Evolutionary conservation across 2,329 filamentous ascomycete genomes (phyloP), one percentile per base, ranked within the genome.

Genomic region (Ophiocordyceps camponoti-leonardi): DNA sequence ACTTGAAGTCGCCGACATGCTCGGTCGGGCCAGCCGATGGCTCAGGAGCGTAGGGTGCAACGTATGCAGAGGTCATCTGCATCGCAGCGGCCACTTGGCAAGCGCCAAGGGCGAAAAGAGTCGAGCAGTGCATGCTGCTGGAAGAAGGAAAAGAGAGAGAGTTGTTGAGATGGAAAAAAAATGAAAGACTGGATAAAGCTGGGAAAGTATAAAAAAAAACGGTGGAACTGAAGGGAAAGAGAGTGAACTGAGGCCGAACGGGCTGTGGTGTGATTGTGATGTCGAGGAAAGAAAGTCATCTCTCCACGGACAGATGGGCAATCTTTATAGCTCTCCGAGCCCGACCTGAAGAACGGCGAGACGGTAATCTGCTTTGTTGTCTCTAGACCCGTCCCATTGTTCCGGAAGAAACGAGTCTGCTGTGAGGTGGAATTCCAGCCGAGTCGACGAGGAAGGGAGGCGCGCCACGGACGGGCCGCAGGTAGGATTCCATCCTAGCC

Each of bases 81-180:
- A 50, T 49, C 44, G 59, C 60, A 43, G 54, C 44, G 46, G 50
- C 58, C 48, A 58, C 41, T 39, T 58, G 55, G 54, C 40, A 42
- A 28, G 40, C 40, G 40, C 40, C 40, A 42, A 42, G 40, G 40
- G 40, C 40, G 40, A 42, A 8, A 14, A 42, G 20, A 26, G 20
- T 42, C 11, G 40, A 42, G 40, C 20, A 42, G 20, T n/a, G 40
- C 40, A 42, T 42, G 20, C 20, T 42, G 16, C 20, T 41, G 22
- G 8, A 5, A 8, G 22, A 18, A 14, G 12, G n/a, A 26, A n/a
- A 28, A 42, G 20, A 42, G 12, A 42, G 23, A 26, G 16, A 26
- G 16, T 20, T 41, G 23, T 28, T 28, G 20, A 11, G 16, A 13
- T 26, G 23, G n/a, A 23, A 14, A 28, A 23, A 23, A 14, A 28